Conservation (phyloP, 2,329 filamentous ascomycete species). For the Mollisia scopiformis region DNA sequence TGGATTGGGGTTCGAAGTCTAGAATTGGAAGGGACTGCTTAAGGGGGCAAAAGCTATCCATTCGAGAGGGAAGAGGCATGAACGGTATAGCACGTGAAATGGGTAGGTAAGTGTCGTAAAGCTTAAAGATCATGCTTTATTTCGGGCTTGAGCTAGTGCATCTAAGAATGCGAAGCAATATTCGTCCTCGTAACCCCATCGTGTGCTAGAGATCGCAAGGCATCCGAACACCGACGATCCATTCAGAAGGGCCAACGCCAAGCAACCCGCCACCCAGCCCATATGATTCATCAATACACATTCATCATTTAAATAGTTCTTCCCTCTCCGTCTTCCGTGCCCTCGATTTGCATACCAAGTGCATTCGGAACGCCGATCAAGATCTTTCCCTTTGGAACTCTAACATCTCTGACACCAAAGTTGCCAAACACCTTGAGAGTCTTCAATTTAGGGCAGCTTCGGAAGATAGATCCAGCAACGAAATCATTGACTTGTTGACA, state of each 20-base stretch:
- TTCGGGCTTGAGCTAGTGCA: too few species aligned
- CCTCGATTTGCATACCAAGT: conserved; percentile 62
- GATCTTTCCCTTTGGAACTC: conserved; percentile 57
- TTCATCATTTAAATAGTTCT: conserved; percentile 16
- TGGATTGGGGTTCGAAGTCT: too few species aligned
- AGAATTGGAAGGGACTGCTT: too few species aligned
- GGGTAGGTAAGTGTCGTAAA: too few species aligned
- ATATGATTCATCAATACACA: neutral
- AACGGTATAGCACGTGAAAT: too few species aligned
- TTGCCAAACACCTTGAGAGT: conserved; percentile 67
- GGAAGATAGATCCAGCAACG: conserved; percentile 65
- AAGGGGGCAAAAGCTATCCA: too few species aligned
- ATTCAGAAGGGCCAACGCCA: neutral
- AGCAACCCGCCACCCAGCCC: neutral
- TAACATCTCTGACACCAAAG: conserved; percentile 60
- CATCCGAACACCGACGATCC: too few species aligned
- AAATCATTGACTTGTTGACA: conserved; percentile 69
- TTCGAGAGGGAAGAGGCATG: too few species aligned
- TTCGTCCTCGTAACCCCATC: too few species aligned
- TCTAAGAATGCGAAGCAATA: too few species aligned
- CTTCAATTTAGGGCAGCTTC: conserved; percentile 61
- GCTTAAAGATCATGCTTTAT: too few species aligned
- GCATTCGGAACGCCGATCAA: conserved; percentile 62
- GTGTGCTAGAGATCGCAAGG: too few species aligned
- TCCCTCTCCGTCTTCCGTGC: conserved; percentile 39